These are phyloP conservation scores for Cubamyces sp. DNA, from an alignment of 768 basidiomycete species.

Conservation along the genomic window DNA sequence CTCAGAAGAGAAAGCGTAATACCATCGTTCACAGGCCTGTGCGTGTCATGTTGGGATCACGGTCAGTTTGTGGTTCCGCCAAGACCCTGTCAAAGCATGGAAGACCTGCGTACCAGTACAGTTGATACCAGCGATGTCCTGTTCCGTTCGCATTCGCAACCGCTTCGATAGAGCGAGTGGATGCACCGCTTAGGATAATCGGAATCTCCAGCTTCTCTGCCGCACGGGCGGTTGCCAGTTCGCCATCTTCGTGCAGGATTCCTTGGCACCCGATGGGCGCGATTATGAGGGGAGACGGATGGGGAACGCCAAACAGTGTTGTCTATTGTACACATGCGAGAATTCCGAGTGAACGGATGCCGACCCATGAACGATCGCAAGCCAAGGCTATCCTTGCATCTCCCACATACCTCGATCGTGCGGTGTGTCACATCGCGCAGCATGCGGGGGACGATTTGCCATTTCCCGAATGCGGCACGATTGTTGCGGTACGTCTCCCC, in stretches of 20 bases:
- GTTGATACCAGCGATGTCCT: constrained; percentile 77
- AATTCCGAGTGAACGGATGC: too few species aligned
- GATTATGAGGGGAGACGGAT: constrained; percentile 63
- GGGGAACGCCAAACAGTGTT: constrained; percentile 69
- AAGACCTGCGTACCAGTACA: constrained; percentile 64
- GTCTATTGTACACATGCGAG: constrained; percentile 62
- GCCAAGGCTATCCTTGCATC: too few species aligned
- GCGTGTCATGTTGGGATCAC: neutral
- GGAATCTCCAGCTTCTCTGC: constrained; percentile 66
- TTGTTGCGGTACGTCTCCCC: constrained; percentile 71
- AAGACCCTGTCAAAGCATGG: too few species aligned
- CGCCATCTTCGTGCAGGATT: constrained; percentile 71
- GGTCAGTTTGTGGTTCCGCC: too few species aligned
- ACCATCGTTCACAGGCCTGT: constrained; percentile 65
- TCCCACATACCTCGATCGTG: constrained; percentile 53
- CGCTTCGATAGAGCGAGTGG: constrained; percentile 72
- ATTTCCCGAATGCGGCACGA: constrained; percentile 62
- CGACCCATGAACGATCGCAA: too few species aligned
- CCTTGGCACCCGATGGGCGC: constrained; percentile 83
- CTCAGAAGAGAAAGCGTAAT: constrained; percentile 65
- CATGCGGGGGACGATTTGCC: constrained; percentile 83
- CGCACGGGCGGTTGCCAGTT: constrained; percentile 70
- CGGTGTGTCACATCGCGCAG: constrained; percentile 62
- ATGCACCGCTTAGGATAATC: constrained; percentile 77
- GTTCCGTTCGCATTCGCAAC: constrained; percentile 75